Percentiles rank a stretch among this genome's conserved stretches.
Evolutionary conservation across 805 yeast genomes (phyloP).

Genomic region (Metschnikowia arizonensis): DNA sequence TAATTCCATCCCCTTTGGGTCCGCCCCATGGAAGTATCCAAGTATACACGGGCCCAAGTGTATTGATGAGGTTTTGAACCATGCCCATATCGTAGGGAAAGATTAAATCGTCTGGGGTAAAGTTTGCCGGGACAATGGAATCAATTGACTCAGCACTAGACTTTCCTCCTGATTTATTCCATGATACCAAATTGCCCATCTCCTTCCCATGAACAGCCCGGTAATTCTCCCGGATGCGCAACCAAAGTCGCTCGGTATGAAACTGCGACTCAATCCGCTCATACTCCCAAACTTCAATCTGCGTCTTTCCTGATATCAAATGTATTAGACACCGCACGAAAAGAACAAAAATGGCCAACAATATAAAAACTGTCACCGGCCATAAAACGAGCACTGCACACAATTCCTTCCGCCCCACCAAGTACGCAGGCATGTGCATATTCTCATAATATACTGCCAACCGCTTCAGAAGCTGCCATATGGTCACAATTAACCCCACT

Average conservation of each 20-base stretch:
- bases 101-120: constrained; percentile 59
- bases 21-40: constrained; percentile 75
- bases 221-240: constrained; percentile 44
- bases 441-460: constrained; percentile 43
- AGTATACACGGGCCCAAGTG: constrained; percentile 58
- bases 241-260: constrained; percentile 52
- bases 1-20: constrained; percentile 58
- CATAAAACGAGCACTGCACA: constrained; percentile 50
- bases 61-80: constrained; percentile 46
- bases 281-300: constrained; percentile 88
- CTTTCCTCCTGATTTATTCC: constrained; percentile 40
- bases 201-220: constrained; percentile 33
- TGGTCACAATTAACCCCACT: constrained; percentile 45
- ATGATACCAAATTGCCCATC: constrained; percentile 45
- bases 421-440: constrained; percentile 52
- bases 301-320: constrained; percentile 69
- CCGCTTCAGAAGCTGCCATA: constrained; percentile 39
- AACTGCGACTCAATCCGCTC: constrained; percentile 74
- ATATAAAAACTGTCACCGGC: constrained; percentile 56
- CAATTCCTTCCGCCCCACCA: constrained; percentile 50
- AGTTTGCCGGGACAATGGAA: constrained; percentile 29
- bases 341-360: constrained; percentile 55
- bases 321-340: constrained; percentile 58
- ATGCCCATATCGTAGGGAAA: constrained; percentile 83
- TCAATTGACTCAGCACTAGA: too few species aligned